Conservation (phyloP, 129 eudicot species). For the Pittosporum tobira region DNA sequence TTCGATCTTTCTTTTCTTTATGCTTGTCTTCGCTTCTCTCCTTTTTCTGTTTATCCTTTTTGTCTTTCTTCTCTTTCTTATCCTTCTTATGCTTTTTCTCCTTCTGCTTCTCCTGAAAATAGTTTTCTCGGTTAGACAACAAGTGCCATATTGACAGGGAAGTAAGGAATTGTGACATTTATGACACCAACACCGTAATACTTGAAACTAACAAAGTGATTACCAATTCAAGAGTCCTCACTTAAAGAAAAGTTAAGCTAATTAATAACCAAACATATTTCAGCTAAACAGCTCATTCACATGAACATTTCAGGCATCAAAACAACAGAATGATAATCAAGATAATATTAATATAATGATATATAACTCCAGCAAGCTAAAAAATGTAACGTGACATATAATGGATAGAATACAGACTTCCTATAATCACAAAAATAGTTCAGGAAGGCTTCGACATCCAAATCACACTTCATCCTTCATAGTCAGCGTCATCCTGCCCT, state of each 20-base stretch:
- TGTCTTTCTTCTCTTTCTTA: slow-evolving; percentile 20
- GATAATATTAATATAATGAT: no score
- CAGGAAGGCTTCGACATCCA: no score
- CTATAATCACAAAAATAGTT: no score
- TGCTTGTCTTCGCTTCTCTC: slow-evolving; percentile 20
- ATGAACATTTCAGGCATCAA: no score
- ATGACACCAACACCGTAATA: not conserved
- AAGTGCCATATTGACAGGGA: not conserved
- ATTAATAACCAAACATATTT: no score
- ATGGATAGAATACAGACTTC: no score
- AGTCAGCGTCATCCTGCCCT: no score
- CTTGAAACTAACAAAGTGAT: not conserved
- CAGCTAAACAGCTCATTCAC: no score
- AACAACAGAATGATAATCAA: no score
- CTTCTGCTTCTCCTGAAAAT: slow-evolving; percentile 33
- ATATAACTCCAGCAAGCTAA: no score
- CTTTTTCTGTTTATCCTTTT: slow-evolving; percentile 16
- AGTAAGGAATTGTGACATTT: not conserved
- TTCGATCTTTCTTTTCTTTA: slow-evolving; percentile 22
- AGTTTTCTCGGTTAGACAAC: not conserved
- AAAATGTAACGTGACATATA: no score
- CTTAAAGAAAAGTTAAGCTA: not conserved
- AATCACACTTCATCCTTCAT: no score
- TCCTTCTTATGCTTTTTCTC: slow-evolving; percentile 32
- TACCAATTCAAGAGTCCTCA: not conserved